phyloP scores from a whole-genome alignment of 2,329 filamentous ascomycete genomes.

The Clarireedia hainanense region DNA sequence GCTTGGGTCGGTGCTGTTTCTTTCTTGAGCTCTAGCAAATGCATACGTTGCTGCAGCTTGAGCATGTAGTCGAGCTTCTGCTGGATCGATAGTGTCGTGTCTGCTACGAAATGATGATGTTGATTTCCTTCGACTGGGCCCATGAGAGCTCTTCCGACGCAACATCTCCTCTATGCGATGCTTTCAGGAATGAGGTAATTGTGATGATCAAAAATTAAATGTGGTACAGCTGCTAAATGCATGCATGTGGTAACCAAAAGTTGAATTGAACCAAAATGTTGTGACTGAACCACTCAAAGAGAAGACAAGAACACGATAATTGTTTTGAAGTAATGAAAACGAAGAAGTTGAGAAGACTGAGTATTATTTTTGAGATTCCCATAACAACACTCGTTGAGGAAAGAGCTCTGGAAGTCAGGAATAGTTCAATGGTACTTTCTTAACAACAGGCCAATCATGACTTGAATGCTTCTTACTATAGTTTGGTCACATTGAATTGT shows the following conservation, averaged over 20 bases:
- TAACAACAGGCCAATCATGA: too few species aligned
- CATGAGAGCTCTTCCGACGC: slow-evolving; percentile 36
- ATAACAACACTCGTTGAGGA: slow-evolving; percentile 5
- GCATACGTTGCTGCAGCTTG: slow-evolving; percentile 55
- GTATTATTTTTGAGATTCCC: neutral
- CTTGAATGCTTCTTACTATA: too few species aligned
- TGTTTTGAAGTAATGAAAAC: slow-evolving; percentile 31
- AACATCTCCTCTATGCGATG: slow-evolving; percentile 22
- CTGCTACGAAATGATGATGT: slow-evolving; percentile 40
- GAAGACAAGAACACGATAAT: slow-evolving; percentile 9
- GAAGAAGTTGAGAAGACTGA: slow-evolving; percentile 19
- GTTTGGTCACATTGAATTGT: too few species aligned
- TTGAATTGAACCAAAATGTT: slow-evolving; percentile 12
- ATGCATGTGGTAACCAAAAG: slow-evolving; percentile 28
- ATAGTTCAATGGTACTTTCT: neutral
- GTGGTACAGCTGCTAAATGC: slow-evolving; percentile 22
- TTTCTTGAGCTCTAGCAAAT: slow-evolving; percentile 44
- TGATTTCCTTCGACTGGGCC: slow-evolving; percentile 45
- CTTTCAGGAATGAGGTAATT: slow-evolving; percentile 18
- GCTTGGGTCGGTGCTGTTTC: slow-evolving; percentile 32
- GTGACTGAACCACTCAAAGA: slow-evolving; percentile 3
- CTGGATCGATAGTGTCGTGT: slow-evolving; percentile 42
- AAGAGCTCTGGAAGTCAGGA: neutral
- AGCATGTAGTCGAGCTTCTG: slow-evolving; percentile 48
- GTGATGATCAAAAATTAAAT: slow-evolving; percentile 23